A percentile compares a stretch with the other conserved stretches of the same genome.
phyloP scores from a whole-genome alignment of 139 green algal genomes.

The Tetradesmus lagerheimii region DNA sequence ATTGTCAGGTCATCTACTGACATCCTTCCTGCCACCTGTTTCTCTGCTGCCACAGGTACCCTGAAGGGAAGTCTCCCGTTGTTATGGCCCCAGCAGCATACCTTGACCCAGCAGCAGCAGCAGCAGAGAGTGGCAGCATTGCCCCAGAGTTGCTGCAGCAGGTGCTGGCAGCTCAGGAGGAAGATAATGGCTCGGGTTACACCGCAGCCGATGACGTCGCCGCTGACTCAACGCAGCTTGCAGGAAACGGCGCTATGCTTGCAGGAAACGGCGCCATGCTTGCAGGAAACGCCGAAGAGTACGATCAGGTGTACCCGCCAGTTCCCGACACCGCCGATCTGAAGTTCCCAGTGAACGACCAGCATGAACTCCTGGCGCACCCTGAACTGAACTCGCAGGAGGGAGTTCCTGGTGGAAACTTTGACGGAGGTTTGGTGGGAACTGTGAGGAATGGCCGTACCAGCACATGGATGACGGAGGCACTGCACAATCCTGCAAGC shows the following conservation, averaged over 20 bases:
- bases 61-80: background rate
- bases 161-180: background rate
- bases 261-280: background rate
- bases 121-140: background rate
- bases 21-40: no score
- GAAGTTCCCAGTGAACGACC: background rate
- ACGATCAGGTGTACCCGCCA: background rate
- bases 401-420: background rate
- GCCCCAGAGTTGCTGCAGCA: constrained; percentile 16
- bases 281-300: background rate
- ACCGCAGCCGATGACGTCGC: background rate
- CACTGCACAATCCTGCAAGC: background rate
- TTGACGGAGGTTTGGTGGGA: background rate
- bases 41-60: background rate
- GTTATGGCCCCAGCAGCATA: background rate
- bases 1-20: no score
- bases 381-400: background rate
- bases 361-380: background rate
- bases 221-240: background rate
- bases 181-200: constrained; percentile 24
- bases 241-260: background rate
- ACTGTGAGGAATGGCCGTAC: constrained; percentile 5
- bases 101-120: background rate
- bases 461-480: constrained; percentile 24
- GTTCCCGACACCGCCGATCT: background rate